These are phyloP conservation scores for Metroxylon sagu DNA, from an alignment of 176 grass and related monocot species.

Conservation along the genomic window DNA sequence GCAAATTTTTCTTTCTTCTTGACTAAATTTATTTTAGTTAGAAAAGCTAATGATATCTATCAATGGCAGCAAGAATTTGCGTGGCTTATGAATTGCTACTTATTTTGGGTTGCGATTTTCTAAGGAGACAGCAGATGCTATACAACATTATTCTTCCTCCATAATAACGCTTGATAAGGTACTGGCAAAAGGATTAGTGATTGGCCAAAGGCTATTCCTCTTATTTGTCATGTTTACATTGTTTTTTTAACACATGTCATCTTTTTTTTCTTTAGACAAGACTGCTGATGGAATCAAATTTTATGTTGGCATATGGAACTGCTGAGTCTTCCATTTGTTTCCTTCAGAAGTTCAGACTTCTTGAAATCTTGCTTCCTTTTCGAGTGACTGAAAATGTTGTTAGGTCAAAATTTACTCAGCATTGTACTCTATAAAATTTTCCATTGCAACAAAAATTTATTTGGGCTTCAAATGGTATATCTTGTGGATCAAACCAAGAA, in stretches of 20 bases:
- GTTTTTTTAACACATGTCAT: neutral
- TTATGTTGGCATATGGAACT: slow-evolving; percentile 76
- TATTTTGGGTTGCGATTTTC: slow-evolving; percentile 76
- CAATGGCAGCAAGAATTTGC: slow-evolving; percentile 80
- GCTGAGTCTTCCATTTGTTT: slow-evolving; percentile 59
- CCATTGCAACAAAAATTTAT: slow-evolving; percentile 20
- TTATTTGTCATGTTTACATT: neutral
- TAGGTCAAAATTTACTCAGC: neutral
- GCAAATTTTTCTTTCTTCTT: no score
- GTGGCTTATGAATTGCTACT: slow-evolving; percentile 82
- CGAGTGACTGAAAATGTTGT: slow-evolving; percentile 42
- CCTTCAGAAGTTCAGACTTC: slow-evolving; percentile 70
- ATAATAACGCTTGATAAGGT: slow-evolving; percentile 52
- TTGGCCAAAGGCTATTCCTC: slow-evolving; percentile 2
- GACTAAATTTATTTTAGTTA: no score
- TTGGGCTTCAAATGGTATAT: slow-evolving; percentile 70
- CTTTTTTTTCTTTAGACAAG: slow-evolving; percentile 40
- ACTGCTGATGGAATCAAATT: slow-evolving; percentile 73
- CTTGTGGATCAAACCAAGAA: slow-evolving; percentile 50
- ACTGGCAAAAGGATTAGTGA: neutral
- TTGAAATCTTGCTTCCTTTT: slow-evolving; percentile 78
- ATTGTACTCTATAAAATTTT: neutral
- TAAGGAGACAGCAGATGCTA: slow-evolving; percentile 54
- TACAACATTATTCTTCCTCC: slow-evolving; percentile 48
- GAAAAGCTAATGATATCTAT: neutral